Base-by-base conservation (phyloP, 805 yeast genomes). In the Yarrowia porcina region DNA sequence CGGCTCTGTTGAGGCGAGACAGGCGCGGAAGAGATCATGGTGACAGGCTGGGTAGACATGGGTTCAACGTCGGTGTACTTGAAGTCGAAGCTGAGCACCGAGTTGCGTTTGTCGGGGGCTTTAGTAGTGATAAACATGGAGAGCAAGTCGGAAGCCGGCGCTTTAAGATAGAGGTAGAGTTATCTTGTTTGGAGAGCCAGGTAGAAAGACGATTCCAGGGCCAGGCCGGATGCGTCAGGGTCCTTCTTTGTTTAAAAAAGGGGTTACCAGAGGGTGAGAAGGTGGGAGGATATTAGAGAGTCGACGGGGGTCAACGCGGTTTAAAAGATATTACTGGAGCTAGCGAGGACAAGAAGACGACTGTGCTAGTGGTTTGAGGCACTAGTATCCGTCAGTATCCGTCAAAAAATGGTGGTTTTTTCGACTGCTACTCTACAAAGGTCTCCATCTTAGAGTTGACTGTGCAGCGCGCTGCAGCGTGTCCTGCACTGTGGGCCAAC, bases 21-120 rank as follows among this genome's bases (percentile, higher is more conserved):
- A 1, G 59, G 44, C 8, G 44, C 21, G 4, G 59, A 52, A 8
- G 44, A 52, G 9, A 52, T 36, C 59, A 52, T 52, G 25, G 59
- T 52, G 8, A 52, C 59, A 27, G 59, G 59, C 23, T 36, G 59
- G 23, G 59, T 52, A 2, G 59, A 52, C 42, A 36, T 23, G 44
- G 59, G 17, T 13, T n/a, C 59, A 3, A 52, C 59, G 59, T 52
- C 59, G n/a, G 59, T 35, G 33, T 52, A 52, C 59, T 52, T 52
- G 59, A 35, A 33, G 17, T 52, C 59, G 17, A 52, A 49, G 38
- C 23, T 17, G n/a, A 33, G 38, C 36, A 45, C 52, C 25, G 36
- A 33, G 4, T 3, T 12, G 44, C 44, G 59, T 36, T 52, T 52
- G 33, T 52, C 59, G 32, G 59, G 59, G 38, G 59, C 38, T 23